phyloP scores from a whole-genome alignment of 2,329 filamentous ascomycete genomes.

The Xylaria sp. region DNA sequence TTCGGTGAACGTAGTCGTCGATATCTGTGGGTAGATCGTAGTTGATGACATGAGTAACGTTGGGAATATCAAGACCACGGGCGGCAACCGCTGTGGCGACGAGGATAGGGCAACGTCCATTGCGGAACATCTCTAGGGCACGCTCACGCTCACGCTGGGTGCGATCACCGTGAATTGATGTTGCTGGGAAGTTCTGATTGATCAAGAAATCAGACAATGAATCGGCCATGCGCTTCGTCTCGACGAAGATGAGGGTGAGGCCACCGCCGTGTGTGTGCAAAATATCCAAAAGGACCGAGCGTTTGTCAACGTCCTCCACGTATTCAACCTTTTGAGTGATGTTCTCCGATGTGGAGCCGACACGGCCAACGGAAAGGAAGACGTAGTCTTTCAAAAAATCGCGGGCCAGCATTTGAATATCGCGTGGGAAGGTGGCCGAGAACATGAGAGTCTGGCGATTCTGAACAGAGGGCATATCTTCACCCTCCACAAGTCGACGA shows the following conservation, averaged over 20 bases:
- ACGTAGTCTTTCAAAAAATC: constrained; percentile 99
- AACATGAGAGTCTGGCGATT: constrained; percentile 99
- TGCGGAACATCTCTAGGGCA: constrained; percentile 97
- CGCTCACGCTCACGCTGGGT: constrained; percentile 99
- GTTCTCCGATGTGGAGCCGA: constrained; percentile 99
- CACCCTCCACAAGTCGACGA: constrained; percentile 95
- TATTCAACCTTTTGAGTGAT: constrained; percentile 99
- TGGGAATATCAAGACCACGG: constrained; percentile 90
- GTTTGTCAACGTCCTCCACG: constrained; percentile 96
- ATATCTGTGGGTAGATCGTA: constrained; percentile 99
- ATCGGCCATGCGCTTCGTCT: constrained; percentile 99
- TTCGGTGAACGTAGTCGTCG: constrained; percentile 98
- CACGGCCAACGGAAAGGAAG: constrained; percentile 98
- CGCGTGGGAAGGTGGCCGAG: constrained; percentile 97
- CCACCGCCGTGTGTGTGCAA: constrained; percentile 92
- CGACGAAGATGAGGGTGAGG: constrained; percentile 96
- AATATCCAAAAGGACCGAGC: constrained; percentile 96
- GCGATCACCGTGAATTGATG: constrained; percentile 97
- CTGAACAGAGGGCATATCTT: constrained; percentile 91
- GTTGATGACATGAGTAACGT: constrained; percentile 98
- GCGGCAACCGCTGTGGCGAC: constrained; percentile 98
- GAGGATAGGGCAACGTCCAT: constrained; percentile 92
- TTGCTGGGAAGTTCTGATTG: constrained; percentile 98
- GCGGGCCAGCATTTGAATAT: constrained; percentile 98
- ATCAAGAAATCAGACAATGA: constrained; percentile 97